Evolutionary conservation across 805 yeast species (phyloP).

Genomic region (Yarrowia hollandica): DNA sequence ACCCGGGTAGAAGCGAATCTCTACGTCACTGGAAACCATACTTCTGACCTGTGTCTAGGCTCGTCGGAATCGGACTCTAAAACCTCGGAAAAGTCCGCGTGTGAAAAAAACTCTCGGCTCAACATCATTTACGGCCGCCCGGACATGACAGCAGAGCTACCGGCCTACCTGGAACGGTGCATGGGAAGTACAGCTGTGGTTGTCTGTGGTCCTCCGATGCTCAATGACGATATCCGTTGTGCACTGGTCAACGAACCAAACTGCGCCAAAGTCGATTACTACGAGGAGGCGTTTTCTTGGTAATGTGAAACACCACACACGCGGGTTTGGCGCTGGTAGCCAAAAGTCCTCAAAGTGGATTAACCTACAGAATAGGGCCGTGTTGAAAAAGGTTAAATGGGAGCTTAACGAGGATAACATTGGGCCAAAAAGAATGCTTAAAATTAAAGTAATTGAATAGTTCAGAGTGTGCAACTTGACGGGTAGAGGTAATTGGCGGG

Average conservation of each 20-base stretch:
- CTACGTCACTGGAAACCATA: slow-evolving; percentile 29
- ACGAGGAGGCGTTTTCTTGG: slow-evolving; percentile 44
- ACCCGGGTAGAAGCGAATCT: slow-evolving; percentile 37
- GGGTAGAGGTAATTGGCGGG: too few species aligned
- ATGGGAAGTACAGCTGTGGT: slow-evolving; percentile 5
- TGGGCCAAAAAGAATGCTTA: neutral
- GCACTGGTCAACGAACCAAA: slow-evolving; percentile 38
- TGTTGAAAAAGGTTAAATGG: neutral
- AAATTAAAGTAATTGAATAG: neutral
- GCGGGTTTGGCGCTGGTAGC: slow-evolving; percentile 4
- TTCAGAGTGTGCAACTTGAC: too few species aligned
- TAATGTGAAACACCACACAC: too few species aligned
- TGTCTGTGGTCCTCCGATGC: slow-evolving; percentile 56
- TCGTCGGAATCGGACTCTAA: slow-evolving; percentile 17
- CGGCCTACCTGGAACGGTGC: neutral
- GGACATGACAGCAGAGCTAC: neutral
- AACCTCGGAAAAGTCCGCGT: neutral
- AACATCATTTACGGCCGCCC: slow-evolving; percentile 7
- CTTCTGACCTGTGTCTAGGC: neutral
- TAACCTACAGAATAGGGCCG: slow-evolving; percentile 22
- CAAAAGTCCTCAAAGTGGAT: neutral
- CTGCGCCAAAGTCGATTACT: slow-evolving; percentile 38
- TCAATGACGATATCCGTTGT: slow-evolving; percentile 56
- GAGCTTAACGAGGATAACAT: neutral
- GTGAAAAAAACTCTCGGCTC: neutral